Conservation (phyloP, 2,329 filamentous ascomycete genomes). For the Rutstroemia sp. region DNA sequence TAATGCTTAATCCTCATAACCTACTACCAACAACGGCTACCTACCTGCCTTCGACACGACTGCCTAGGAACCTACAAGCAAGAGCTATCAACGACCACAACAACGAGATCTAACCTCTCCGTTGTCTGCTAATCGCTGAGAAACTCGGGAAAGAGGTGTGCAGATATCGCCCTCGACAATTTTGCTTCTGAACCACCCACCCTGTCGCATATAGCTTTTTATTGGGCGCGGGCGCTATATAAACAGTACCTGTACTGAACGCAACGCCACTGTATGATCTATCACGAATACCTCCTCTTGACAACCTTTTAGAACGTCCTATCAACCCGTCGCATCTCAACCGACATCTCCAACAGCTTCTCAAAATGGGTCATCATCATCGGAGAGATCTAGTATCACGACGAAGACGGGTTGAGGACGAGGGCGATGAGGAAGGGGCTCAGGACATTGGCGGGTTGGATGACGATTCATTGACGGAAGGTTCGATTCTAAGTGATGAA, state of each 20-base stretch:
- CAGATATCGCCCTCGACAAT: constrained; percentile 25
- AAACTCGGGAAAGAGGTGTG: constrained; percentile 15
- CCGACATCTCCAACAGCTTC: constrained; percentile 22
- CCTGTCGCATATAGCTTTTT: constrained; percentile 20
- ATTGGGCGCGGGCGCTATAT: constrained; percentile 30
- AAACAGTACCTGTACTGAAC: constrained; percentile 14
- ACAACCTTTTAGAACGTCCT: constrained; percentile 23
- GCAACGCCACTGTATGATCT: constrained; percentile 30
- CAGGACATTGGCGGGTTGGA: constrained; percentile 49
- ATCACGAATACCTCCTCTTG: constrained; percentile 25
- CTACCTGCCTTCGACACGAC: not conserved
- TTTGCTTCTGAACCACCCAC: constrained; percentile 18
- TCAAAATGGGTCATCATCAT: constrained; percentile 44
- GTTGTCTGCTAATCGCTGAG: not conserved
- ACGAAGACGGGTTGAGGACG: constrained; percentile 61
- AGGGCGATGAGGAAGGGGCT: constrained; percentile 60
- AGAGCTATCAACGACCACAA: constrained; percentile 7
- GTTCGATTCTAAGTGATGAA: constrained; percentile 55
- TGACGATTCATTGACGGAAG: constrained; percentile 60
- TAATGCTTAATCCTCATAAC: not conserved
- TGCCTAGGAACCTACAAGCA: not conserved
- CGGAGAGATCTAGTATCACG: constrained; percentile 60
- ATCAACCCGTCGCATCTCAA: constrained; percentile 28
- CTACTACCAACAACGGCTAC: not conserved
- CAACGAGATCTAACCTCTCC: not conserved